These are phyloP conservation scores for Debaryomyces sp. DNA, from an alignment of 1,139 yeast genomes.

Conservation along the genomic window DNA sequence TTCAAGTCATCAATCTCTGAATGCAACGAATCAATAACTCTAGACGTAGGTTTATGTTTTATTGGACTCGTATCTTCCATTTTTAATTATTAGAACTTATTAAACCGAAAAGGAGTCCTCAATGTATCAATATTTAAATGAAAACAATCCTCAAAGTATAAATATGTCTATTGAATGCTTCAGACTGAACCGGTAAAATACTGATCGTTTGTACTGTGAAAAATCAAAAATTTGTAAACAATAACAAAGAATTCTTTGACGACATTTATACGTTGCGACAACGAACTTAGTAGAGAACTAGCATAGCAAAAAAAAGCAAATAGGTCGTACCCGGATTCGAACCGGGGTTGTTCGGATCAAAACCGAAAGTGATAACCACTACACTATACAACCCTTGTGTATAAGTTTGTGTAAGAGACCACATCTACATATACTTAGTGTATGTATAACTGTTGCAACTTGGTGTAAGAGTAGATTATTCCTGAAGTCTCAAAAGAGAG, in stretches of 20 bases:
- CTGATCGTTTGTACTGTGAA: background rate
- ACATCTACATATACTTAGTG: no score
- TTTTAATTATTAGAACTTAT: background rate
- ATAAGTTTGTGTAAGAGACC: no score
- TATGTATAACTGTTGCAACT: no score
- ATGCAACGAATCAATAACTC: conserved; percentile 62
- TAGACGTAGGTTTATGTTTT: conserved; percentile 41
- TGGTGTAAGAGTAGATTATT: no score
- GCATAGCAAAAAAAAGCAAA: conserved; percentile 32
- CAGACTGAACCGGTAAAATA: background rate
- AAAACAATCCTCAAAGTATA: background rate
- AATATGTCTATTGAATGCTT: background rate
- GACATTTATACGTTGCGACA: conserved; percentile 4
- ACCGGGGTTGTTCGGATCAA: conserved; percentile 88
- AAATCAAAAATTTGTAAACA: conserved; percentile 4
- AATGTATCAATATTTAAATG: background rate
- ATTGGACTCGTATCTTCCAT: conserved; percentile 22
- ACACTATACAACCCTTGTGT: conserved; percentile 32
- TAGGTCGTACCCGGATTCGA: conserved; percentile 95
- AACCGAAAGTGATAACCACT: conserved; percentile 55
- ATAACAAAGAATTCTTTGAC: background rate
- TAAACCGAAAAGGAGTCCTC: background rate
- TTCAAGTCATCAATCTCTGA: conserved; percentile 55
- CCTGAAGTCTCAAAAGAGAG: no score
- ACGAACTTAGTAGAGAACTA: no score